A percentile compares a stretch with the other conserved stretches of the same genome.
phyloP scores from a whole-genome alignment of 257 asterid species.

The Gentiana straminea region DNA sequence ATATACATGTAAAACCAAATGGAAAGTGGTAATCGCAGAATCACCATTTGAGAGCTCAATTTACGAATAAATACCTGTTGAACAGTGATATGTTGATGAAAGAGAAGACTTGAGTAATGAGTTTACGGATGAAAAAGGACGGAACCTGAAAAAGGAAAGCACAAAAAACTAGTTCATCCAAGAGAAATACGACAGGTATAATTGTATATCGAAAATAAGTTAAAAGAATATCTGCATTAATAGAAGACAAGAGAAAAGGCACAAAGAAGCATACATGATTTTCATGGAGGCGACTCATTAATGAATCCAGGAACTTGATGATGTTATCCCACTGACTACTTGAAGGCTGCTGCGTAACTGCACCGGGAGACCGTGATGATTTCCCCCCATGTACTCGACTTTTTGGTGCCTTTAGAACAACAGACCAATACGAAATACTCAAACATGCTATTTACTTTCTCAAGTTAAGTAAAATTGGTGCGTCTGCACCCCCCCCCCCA shows the following conservation, averaged over 20 bases:
- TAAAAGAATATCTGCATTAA: neutral
- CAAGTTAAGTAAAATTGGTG: neutral
- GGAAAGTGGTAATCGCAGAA: neutral
- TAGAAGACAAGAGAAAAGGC: slow-evolving; percentile 4
- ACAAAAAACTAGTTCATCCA: neutral
- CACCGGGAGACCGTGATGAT: slow-evolving; percentile 76
- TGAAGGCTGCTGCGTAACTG: slow-evolving; percentile 60
- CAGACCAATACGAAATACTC: neutral
- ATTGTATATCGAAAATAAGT: slow-evolving; percentile 1
- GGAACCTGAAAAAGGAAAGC: slow-evolving; percentile 52
- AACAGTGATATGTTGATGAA: slow-evolving; percentile 91
- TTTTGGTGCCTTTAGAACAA: slow-evolving; percentile 68
- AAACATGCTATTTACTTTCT: neutral
- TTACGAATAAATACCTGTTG: slow-evolving; percentile 51
- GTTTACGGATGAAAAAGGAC: slow-evolving; percentile 95
- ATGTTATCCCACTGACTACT: slow-evolving; percentile 93
- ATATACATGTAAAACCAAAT: slow-evolving; percentile 1
- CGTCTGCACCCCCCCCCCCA: no score
- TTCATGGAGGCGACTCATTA: slow-evolving; percentile 62
- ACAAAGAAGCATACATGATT: slow-evolving; percentile 43
- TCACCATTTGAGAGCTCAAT: slow-evolving; percentile 1
- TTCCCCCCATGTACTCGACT: slow-evolving; percentile 95
- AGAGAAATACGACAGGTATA: neutral
- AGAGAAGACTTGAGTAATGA: slow-evolving; percentile 87
- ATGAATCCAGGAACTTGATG: slow-evolving; percentile 80